Evolutionary conservation across 208 protist genomes (phyloP).

Genomic region (Herpetomonas samuelpessoai): DNA sequence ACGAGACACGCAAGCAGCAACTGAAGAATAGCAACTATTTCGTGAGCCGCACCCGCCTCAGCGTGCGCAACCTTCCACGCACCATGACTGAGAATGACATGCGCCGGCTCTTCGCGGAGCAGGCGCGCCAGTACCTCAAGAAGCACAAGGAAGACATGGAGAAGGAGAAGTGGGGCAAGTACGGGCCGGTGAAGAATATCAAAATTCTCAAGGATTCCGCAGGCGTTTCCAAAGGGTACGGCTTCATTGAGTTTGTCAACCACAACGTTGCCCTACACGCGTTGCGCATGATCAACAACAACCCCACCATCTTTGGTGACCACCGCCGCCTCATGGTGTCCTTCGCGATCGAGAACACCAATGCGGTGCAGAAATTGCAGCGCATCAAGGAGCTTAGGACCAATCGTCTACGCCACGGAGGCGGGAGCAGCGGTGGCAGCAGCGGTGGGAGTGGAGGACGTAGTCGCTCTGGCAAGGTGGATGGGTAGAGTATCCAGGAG

Average conservation of each 20-base stretch:
- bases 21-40: conserved; percentile 90
- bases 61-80: conserved; percentile 88
- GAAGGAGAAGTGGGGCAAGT: conserved; percentile 86
- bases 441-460: not conserved
- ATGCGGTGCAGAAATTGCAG: conserved; percentile 86
- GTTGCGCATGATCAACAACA: conserved; percentile 91
- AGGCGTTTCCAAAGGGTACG: conserved; percentile 84
- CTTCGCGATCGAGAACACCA: conserved; percentile 91
- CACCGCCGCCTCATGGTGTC: conserved; percentile 86
- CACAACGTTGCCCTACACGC: conserved; percentile 87
- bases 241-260: conserved; percentile 92
- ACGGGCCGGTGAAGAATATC: conserved; percentile 84
- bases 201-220: conserved; percentile 85
- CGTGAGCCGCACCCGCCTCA: conserved; percentile 89
- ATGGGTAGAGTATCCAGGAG: not conserved
- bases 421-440: not conserved
- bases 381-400: conserved; percentile 77
- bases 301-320: conserved; percentile 87
- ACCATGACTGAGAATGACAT: conserved; percentile 88
- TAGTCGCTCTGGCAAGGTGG: not conserved
- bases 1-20: conserved; percentile 78
- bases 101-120: conserved; percentile 71
- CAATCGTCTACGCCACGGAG: conserved; percentile 28
- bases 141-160: conserved; percentile 65
- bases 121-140: conserved; percentile 73